A percentile compares a stretch with the other conserved stretches of the same genome.
Evolutionary conservation across 768 basidiomycete species (phyloP).

Genomic region (Agaricus subrufescens): DNA sequence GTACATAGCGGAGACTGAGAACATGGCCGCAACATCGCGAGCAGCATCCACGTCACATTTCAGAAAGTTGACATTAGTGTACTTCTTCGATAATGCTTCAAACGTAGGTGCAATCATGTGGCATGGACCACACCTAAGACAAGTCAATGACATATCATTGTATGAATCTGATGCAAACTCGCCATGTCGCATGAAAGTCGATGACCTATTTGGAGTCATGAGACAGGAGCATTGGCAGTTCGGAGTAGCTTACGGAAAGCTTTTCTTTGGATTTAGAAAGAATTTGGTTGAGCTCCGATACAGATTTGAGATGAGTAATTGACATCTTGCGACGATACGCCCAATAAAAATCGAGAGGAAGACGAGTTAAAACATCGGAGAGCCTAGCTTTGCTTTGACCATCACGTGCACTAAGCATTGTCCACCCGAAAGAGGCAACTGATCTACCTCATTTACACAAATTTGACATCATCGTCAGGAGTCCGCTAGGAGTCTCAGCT

Average conservation of each 20-base stretch:
- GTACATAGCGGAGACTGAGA: slow-evolving; percentile 71
- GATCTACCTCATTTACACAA: background rate
- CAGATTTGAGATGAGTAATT: slow-evolving; percentile 57
- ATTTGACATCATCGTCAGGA: slow-evolving; percentile 3
- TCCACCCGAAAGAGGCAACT: background rate
- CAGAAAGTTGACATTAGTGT: slow-evolving; percentile 71
- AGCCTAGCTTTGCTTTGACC: background rate
- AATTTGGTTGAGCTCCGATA: slow-evolving; percentile 58
- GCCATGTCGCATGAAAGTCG: slow-evolving; percentile 87
- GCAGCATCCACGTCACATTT: slow-evolving; percentile 80
- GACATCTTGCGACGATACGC: slow-evolving; percentile 17
- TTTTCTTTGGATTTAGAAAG: slow-evolving; percentile 58
- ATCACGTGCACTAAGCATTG: background rate
- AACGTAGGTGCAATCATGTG: slow-evolving; percentile 77
- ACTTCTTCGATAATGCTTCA: slow-evolving; percentile 65
- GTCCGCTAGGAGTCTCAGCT: background rate
- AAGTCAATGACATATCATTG: background rate
- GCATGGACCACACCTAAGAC: slow-evolving; percentile 80
- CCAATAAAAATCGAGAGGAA: background rate
- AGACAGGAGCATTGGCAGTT: background rate
- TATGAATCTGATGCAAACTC: slow-evolving; percentile 11
- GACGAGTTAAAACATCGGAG: background rate
- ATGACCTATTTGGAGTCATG: slow-evolving; percentile 50
- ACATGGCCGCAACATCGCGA: slow-evolving; percentile 58
- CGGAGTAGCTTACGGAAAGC: slow-evolving; percentile 44